A percentile compares a stretch with the other conserved stretches of the same genome.
phyloP scores from a whole-genome alignment of 768 basidiomycete genomes.

The Exidia glandulosa region DNA sequence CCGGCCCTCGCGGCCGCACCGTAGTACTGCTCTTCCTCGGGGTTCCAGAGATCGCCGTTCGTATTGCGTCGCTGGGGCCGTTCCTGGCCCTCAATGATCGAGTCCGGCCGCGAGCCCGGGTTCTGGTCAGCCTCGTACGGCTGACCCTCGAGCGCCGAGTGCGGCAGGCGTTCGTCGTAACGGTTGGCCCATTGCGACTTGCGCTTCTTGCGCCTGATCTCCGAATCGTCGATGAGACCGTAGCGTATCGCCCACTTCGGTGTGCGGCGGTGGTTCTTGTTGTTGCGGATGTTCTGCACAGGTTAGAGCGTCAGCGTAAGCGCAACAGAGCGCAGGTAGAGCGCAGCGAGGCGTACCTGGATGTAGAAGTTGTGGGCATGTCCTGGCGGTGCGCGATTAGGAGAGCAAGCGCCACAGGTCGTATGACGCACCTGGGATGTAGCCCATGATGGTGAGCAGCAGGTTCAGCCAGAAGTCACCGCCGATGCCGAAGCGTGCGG shows the following conservation, averaged over 20 bases:
- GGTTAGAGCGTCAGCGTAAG: neutral
- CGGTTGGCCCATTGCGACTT: slow-evolving; percentile 82
- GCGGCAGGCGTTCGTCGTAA: slow-evolving; percentile 70
- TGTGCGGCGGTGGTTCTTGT: slow-evolving; percentile 85
- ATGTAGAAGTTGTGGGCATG: slow-evolving; percentile 93
- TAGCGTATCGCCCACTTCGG: slow-evolving; percentile 91
- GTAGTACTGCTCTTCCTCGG: slow-evolving; percentile 71
- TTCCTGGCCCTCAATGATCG: slow-evolving; percentile 19
- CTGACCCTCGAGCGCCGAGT: slow-evolving; percentile 59
- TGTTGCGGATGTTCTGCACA: slow-evolving; percentile 82
- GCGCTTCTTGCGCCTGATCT: slow-evolving; percentile 64
- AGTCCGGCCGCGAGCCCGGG: slow-evolving; percentile 17
- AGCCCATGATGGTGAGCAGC: slow-evolving; percentile 80
- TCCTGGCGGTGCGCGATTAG: slow-evolving; percentile 29
- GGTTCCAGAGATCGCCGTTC: slow-evolving; percentile 57
- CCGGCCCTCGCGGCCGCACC: slow-evolving; percentile 27
- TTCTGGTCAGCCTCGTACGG: slow-evolving; percentile 75
- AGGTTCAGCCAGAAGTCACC: slow-evolving; percentile 87
- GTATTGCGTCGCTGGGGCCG: slow-evolving; percentile 21
- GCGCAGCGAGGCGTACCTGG: slow-evolving; percentile 36
- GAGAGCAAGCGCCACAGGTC: neutral
- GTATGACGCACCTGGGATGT: slow-evolving; percentile 58
- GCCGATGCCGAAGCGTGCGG: slow-evolving; percentile 85
- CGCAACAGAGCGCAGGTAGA: slow-evolving; percentile 2
- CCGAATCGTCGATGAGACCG: slow-evolving; percentile 75